Base-by-base conservation (phyloP, 1,284 basidiomycete species). In the Lentinus polychrous region DNA sequence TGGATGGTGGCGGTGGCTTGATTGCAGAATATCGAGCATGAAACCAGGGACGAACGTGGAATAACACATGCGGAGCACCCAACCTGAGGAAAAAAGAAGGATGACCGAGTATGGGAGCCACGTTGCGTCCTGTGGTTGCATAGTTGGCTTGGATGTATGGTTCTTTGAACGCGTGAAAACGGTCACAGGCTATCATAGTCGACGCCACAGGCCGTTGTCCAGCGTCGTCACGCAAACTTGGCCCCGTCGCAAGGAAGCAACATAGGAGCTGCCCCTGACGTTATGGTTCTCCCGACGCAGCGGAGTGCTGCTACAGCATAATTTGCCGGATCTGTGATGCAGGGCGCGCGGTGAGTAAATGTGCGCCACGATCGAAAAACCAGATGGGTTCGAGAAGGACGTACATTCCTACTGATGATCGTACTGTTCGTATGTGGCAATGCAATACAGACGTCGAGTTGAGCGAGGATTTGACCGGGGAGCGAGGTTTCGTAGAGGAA, bases 381-480 rank as follows among this genome's bases (percentile, higher is more conserved):
- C 43, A 23, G n/a, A 14, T 42, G 11, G 36, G 15, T 15, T 14
- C 24, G 52, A 45, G 48, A 50, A 36, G 43, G 43, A 81, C 81
- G 71, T 68, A 84, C 83, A 56, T 83, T 83, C 60, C 73, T 79
- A 70, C 78, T 83, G 60, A 84, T 76, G 57, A 83, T 78, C 49
- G 79, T 71, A 63, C 81, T 80, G 61, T 37, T 43, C 31, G 52
- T n/a, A n/a, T n/a, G n/a, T n/a, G n/a, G n/a, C n/a, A n/a, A n/a
- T 32, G 45, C 31, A 24, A 23, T 45, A 36, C 46, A 39, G 37
- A 6, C 10, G 12, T 17, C 27, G 20, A n/a, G n/a, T n/a, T n/a
- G n/a, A 37, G 35, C 44, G 34, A 22, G 44, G 31, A 44, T 12
- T 35, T 45, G 35, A 34, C 45, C 20, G 24, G 32, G 8, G 48